Evolutionary conservation across 495 filamentous ascomycete genomes (phyloP).

Genomic region (Penicillium fimorum): DNA sequence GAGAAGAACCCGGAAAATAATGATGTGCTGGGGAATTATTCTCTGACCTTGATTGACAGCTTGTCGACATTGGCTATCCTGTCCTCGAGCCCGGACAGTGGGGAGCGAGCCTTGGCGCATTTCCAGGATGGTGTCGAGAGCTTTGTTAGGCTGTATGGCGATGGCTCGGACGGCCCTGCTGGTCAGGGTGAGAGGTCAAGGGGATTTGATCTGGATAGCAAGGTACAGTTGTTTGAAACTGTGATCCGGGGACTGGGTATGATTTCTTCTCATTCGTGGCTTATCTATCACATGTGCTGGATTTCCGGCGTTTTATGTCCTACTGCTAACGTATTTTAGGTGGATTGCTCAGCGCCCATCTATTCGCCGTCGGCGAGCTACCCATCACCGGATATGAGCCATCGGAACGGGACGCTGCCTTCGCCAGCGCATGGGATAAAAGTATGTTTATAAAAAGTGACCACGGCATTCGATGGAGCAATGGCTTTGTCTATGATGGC

Average conservation of each 20-base stretch:
- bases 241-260: conserved; percentile 84
- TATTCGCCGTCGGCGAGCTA: conserved; percentile 86
- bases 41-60: conserved; percentile 90
- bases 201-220: conserved; percentile 94
- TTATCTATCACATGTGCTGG: background rate
- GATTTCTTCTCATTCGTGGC: background rate
- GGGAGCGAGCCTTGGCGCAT: conserved; percentile 62
- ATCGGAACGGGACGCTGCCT: conserved; percentile 31
- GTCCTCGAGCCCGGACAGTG: conserved; percentile 62
- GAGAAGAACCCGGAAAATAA: conserved; percentile 82
- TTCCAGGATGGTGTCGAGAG: conserved; percentile 79
- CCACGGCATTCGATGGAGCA: conserved; percentile 65
- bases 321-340: conserved; percentile 36
- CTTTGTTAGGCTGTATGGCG: conserved; percentile 84
- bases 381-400: conserved; percentile 77
- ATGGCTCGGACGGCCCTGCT: conserved; percentile 66
- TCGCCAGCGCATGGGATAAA: conserved; percentile 43
- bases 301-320: background rate
- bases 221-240: conserved; percentile 97
- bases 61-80: conserved; percentile 90
- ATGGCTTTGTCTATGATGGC: conserved; percentile 81
- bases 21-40: conserved; percentile 96
- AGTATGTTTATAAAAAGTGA: conserved; percentile 30
- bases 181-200: conserved; percentile 71
- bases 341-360: conserved; percentile 85